phyloP scores from a whole-genome alignment of 495 filamentous ascomycete species.

The Xanthoparmelia taractica region DNA sequence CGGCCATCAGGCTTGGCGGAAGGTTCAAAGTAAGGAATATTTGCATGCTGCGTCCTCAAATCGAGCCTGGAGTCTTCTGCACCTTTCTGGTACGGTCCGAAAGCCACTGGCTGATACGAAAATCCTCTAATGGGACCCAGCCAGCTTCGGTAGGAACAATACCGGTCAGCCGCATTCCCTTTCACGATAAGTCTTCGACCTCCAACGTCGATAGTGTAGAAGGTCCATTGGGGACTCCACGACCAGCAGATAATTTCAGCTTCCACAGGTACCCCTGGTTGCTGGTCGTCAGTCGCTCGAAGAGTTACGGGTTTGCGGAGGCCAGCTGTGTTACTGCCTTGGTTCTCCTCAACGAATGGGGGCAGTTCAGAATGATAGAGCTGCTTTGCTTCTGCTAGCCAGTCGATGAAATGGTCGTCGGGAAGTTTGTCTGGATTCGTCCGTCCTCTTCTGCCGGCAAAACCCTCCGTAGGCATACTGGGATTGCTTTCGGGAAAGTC shows the following conservation, averaged over 20 bases:
- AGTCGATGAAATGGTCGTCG: neutral
- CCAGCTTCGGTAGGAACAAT: conserved; percentile 3
- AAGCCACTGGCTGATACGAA: neutral
- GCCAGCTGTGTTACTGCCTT: neutral
- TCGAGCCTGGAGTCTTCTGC: neutral
- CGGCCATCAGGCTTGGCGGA: neutral
- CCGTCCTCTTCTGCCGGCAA: neutral
- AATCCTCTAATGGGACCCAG: neutral
- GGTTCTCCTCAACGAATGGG: neutral
- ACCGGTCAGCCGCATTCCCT: neutral
- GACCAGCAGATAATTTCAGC: neutral
- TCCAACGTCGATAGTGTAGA: neutral
- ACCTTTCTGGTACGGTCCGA: neutral
- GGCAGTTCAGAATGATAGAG: neutral
- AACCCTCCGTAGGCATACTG: neutral
- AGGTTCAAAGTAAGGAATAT: neutral
- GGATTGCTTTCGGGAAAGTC: neutral
- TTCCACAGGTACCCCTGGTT: neutral
- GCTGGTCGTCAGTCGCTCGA: neutral
- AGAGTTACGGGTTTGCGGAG: neutral
- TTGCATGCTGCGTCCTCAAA: neutral
- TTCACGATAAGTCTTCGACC: neutral
- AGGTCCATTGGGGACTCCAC: neutral
- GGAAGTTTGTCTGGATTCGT: neutral
- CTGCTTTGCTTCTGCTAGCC: neutral